Evolutionary conservation across 2,329 filamentous ascomycete genomes (phyloP).

Genomic region (Ascochyta pisi): DNA sequence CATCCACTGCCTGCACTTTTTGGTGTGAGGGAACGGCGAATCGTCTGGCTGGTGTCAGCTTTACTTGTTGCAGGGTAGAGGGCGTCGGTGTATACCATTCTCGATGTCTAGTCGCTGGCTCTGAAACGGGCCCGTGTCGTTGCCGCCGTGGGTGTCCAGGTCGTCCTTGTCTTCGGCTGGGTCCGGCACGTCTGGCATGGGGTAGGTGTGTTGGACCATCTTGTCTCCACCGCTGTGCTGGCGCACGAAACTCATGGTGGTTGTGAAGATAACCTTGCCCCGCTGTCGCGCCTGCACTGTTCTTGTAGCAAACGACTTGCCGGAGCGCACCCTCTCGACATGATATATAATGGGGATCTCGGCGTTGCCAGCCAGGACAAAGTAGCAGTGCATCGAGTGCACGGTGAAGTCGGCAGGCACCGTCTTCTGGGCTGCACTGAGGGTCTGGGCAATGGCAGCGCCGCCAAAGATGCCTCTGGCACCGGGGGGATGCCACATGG

Average conservation of each 20-base stretch:
- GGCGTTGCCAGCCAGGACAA: constrained; percentile 86
- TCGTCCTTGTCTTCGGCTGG: constrained; percentile 52
- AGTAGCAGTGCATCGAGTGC: constrained; percentile 99
- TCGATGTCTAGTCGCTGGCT: constrained; percentile 63
- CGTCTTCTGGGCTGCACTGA: constrained; percentile 86
- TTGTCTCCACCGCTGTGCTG: constrained; percentile 65
- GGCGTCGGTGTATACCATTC: constrained; percentile 54
- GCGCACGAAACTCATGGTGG: constrained; percentile 86
- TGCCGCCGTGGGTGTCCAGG: constrained; percentile 39
- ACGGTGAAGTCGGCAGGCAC: constrained; percentile 80
- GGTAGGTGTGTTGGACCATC: constrained; percentile 69
- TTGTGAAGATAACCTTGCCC: constrained; percentile 91
- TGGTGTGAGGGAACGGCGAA: constrained; percentile 64
- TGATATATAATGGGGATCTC: constrained; percentile 91
- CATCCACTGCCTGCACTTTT: constrained; percentile 73
- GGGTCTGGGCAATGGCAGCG: constrained; percentile 88
- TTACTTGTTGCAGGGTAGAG: neutral
- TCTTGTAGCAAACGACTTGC: constrained; percentile 85
- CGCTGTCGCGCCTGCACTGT: constrained; percentile 95
- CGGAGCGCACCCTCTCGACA: constrained; percentile 91
- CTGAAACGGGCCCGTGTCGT: constrained; percentile 61
- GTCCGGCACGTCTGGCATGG: constrained; percentile 56
- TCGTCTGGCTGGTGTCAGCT: constrained; percentile 46
- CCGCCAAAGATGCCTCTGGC: constrained; percentile 94
- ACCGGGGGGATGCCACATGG: constrained; percentile 89